These are phyloP conservation scores for Scutellaria barbata DNA, from an alignment of 257 asterid genomes.

Conservation along the genomic window DNA sequence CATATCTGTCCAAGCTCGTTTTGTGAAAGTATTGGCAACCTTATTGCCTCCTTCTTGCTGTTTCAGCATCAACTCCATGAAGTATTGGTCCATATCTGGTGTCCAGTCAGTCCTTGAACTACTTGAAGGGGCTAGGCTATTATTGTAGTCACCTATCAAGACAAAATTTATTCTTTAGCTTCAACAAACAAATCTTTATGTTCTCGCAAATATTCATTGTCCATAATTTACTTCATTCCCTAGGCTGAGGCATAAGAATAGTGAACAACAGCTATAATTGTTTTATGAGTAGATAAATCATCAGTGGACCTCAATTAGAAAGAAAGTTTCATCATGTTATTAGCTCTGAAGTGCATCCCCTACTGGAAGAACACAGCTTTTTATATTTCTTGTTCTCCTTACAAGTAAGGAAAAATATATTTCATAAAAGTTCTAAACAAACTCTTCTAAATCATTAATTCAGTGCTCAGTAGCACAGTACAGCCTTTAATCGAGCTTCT, in stretches of 20 bases:
- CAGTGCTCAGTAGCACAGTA: no score
- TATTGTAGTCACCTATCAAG: constrained; percentile 43
- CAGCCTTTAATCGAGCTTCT: neutral
- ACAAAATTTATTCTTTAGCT: constrained; percentile 28
- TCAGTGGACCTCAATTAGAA: neutral
- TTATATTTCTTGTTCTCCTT: neutral
- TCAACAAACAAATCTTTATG: neutral
- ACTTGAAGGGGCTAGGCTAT: constrained; percentile 38
- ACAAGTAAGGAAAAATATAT: neutral
- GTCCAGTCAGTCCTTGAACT: constrained; percentile 52
- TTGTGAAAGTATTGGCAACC: constrained; percentile 43
- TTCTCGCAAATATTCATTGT: neutral
- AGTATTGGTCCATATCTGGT: constrained; percentile 45
- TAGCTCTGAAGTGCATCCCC: neutral
- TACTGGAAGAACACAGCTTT: no score
- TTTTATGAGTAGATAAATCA: neutral
- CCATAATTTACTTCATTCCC: constrained; percentile 10
- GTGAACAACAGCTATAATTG: neutral
- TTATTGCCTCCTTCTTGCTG: constrained; percentile 51
- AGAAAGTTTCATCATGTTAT: constrained; percentile 1
- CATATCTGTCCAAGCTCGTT: constrained; percentile 54
- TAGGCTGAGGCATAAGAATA: neutral
- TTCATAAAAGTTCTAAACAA: no score
- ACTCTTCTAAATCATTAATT: no score
- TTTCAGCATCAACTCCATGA: constrained; percentile 44